Base-by-base conservation (phyloP, 345 rosid species). In the Aquilaria malaccensis region DNA sequence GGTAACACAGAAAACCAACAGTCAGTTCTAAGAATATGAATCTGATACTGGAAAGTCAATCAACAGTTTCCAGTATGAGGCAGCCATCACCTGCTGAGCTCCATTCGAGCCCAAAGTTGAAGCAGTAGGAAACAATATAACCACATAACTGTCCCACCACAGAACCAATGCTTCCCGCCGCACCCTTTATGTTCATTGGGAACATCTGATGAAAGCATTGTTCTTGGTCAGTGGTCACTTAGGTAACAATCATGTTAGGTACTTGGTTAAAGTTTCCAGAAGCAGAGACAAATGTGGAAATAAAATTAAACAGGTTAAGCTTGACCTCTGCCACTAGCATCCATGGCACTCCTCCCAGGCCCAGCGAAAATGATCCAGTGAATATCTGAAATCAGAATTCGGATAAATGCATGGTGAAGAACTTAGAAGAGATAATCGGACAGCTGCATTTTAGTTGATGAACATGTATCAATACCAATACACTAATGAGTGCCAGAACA, bases 101-200 rank as follows among this genome's bases (percentile, higher is more conserved):
- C 80, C 80, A 79, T 32, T 76, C 70, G 33, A 76, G 41, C 32
- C 65, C n/a, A 55, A 64, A 76, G 58, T 12, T 68, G 72, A 65
- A 76, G 10, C 72, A 64, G 65, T 65, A 73, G 0, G 80, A 43
- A 59, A 68, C 12, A 56, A 63, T 0, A 74, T 67, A 76, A 47
- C 76, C 64, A 33, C 71, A 66, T 7, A 10, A 1, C 76, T 76
- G 76, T 48, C 60, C 67, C 2, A 68, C 62, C 15, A 76, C 49
- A 58, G 33, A 65, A 37, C 72, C 71, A 10, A 79, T 6, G 61
- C 78, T 73, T 33, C 74, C 78, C 10, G 76, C 80, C 15, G 73
- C n/a, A 9, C 70, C 76, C 59, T 60, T 76, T 10, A 72, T 52
- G 30, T 75, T 79, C 59, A 72, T 45, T 2, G 80, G 83, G 58